Evolutionary conservation across 768 basidiomycete species (phyloP).

Genomic region (Lactarius sanguifluus): DNA sequence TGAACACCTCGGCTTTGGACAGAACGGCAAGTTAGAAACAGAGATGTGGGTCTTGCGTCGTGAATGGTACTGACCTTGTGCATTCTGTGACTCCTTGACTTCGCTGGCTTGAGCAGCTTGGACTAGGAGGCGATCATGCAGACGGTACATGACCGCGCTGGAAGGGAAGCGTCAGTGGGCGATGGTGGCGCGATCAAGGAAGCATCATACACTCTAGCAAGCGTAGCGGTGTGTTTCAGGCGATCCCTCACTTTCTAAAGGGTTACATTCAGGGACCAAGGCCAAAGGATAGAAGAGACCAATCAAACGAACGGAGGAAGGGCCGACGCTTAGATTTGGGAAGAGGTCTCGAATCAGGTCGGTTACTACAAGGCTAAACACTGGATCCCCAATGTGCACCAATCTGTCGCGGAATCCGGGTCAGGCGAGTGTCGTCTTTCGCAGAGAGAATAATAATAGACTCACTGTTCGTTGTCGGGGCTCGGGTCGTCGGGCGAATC

Average conservation of each 20-base stretch:
- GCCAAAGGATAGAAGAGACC: not conserved
- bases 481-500: conserved; percentile 13
- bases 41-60: not conserved
- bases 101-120: conserved; percentile 16
- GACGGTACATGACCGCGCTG: conserved; percentile 19
- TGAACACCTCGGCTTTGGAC: conserved; percentile 25
- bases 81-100: conserved; percentile 16
- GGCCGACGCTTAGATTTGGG: conserved; percentile 19
- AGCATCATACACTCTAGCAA: conserved; percentile 13
- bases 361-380: conserved; percentile 18
- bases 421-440: not conserved
- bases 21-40: not conserved
- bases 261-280: not conserved
- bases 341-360: conserved; percentile 18
- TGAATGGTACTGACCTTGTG: conserved; percentile 15
- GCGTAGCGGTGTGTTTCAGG: conserved; percentile 17
- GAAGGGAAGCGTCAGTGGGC: conserved; percentile 4
- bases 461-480: conserved; percentile 22
- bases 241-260: conserved; percentile 24
- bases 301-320: conserved; percentile 18
- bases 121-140: conserved; percentile 17
- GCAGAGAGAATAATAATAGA: not conserved
- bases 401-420: not conserved
- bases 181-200: not conserved
- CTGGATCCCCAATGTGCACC: conserved; percentile 23